phyloP scores from a whole-genome alignment of 495 filamentous ascomycete species.

The Jackrogersella multiformis region DNA sequence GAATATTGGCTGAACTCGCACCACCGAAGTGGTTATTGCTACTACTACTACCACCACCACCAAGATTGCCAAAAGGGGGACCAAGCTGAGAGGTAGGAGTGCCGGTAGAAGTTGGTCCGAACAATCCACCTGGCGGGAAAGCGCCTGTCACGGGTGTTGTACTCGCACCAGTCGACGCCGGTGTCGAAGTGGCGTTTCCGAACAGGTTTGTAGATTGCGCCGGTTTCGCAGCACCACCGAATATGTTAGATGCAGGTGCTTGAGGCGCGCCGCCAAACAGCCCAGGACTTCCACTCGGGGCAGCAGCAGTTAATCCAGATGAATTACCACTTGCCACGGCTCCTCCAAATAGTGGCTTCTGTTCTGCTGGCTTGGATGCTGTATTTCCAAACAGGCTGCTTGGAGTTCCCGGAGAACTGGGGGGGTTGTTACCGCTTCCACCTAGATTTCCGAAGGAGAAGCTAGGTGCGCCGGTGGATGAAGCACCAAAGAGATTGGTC shows the following conservation, averaged over 20 bases:
- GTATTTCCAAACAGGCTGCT: constrained; percentile 62
- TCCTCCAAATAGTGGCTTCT: constrained; percentile 49
- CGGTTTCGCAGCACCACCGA: constrained; percentile 41
- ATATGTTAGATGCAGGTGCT: constrained; percentile 34
- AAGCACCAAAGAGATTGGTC: constrained; percentile 34
- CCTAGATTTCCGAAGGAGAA: constrained; percentile 56
- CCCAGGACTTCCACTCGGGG: constrained; percentile 44
- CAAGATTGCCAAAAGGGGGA: constrained; percentile 54
- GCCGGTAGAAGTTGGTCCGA: constrained; percentile 27
- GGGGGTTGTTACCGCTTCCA: constrained; percentile 24
- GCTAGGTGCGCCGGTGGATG: constrained; percentile 39
- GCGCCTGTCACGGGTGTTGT: constrained; percentile 48
- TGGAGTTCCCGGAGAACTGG: constrained; percentile 42
- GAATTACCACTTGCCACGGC: constrained; percentile 35
- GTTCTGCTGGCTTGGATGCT: constrained; percentile 41
- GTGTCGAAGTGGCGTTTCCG: constrained; percentile 31
- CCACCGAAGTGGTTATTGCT: constrained; percentile 51
- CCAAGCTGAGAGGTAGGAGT: constrained; percentile 48
- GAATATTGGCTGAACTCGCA: constrained; percentile 51
- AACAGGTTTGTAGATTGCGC: constrained; percentile 43
- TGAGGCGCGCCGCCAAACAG: constrained; percentile 49
- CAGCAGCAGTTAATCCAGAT: constrained; percentile 44
- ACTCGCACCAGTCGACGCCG: constrained; percentile 47
- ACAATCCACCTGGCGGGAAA: constrained; percentile 26
- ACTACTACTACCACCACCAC: too few species aligned